These are phyloP conservation scores for Rhizopus arrhizus DNA, from an alignment of 371 early-diverging fungal genomes.

Conservation along the genomic window DNA sequence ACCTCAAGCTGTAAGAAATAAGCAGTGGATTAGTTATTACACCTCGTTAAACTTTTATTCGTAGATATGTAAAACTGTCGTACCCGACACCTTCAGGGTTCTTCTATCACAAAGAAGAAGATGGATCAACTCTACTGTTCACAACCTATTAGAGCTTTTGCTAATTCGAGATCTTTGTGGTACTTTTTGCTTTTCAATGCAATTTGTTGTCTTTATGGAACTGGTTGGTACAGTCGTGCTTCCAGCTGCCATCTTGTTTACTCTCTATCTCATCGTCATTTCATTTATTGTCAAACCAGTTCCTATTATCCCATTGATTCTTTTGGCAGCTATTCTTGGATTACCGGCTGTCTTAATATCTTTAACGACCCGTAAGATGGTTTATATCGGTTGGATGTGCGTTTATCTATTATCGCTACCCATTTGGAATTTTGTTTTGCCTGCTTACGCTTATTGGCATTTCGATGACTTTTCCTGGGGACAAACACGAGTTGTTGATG, in stretches of 20 bases:
- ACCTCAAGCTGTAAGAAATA: slow-evolving; percentile 69
- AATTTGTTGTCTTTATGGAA: slow-evolving; percentile 87
- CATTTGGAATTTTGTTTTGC: slow-evolving; percentile 97
- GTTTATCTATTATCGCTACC: slow-evolving; percentile 91
- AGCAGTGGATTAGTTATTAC: too few relatives aligned
- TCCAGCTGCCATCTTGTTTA: slow-evolving; percentile 84
- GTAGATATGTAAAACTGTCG: slow-evolving; percentile 73
- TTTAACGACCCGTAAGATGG: slow-evolving; percentile 85
- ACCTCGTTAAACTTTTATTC: too few relatives aligned
- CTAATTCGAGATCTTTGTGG: slow-evolving; percentile 86
- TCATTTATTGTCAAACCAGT: slow-evolving; percentile 59
- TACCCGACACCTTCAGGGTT: slow-evolving; percentile 80
- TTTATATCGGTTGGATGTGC: slow-evolving; percentile 96
- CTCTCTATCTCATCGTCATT: slow-evolving; percentile 55
- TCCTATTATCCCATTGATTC: slow-evolving; percentile 69
- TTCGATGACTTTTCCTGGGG: slow-evolving; percentile 99
- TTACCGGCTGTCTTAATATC: slow-evolving; percentile 88
- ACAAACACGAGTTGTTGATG: slow-evolving; percentile 88
- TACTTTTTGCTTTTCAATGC: slow-evolving; percentile 90
- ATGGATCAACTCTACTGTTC: slow-evolving; percentile 93
- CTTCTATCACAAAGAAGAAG: slow-evolving; percentile 87
- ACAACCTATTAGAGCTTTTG: slow-evolving; percentile 85
- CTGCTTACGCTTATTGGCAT: slow-evolving; percentile 98
- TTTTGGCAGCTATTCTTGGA: slow-evolving; percentile 74
- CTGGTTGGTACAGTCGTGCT: slow-evolving; percentile 83